Evolutionary conservation across 495 filamentous ascomycete species (phyloP), one percentile per base, ranked within the genome.

Genomic region (Annulohypoxylon nitens): DNA sequence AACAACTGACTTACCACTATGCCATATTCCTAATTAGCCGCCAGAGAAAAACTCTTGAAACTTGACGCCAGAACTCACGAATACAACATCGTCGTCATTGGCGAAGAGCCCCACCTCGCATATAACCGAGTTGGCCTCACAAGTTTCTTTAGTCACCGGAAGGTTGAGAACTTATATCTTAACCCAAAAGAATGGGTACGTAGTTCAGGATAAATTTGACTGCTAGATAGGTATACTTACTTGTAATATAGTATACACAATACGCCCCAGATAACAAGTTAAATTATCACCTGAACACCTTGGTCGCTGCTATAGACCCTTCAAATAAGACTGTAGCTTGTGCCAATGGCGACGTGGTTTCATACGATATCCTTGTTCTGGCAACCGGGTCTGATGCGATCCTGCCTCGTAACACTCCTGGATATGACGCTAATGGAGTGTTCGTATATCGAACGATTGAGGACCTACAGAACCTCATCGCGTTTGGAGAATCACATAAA

Each of bases 41-140:
- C 54, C 37, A 94, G 93, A 69, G 95, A 98, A 80, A 97, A 97
- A 81, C 79, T 97, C 33, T 86, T 97, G 76, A 97, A 97, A 73
- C 89, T 92, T 48, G 95, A 97, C 78, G 88, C 88, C 0, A 90
- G 92, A 71, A 79, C 88, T 67, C 86, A 90, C 36, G 90, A 93
- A 80, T 97, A 93, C 78, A 90, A 97, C 76, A 89, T 98, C 51
- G 84, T 95, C 8, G 95, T 97, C 37, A 93, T 98, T 78, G 95
- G 95, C 76, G 95, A 98, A 76, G 95, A 98, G 78, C 83, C 91
- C 1, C 92, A 98, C 82, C 82, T 97, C 68, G 95, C 95, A 2
- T 98, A 98, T 81, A 98, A 98, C 76, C 92, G 95, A 55, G 95
- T 98, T 20, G 95, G 95, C n/a, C 86, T 98, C 43, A 97, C 94